Conservation (phyloP, 2,329 filamentous ascomycete species). For the Rutstroemia sp. region DNA sequence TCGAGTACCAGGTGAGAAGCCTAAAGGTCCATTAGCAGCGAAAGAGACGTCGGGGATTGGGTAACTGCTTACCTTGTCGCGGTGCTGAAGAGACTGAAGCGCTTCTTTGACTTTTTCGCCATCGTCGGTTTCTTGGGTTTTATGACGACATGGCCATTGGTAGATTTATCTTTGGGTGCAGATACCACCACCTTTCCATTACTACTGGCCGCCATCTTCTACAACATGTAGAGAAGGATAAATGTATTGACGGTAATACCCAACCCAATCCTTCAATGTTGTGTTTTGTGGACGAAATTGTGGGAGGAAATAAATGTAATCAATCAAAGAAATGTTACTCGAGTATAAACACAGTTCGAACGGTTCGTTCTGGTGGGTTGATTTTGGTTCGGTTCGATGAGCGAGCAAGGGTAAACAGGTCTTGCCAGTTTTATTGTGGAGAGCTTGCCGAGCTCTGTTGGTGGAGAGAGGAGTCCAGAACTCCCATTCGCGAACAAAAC, state of each 20-base stretch:
- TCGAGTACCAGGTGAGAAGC: slow-evolving; percentile 76
- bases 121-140: slow-evolving; percentile 28
- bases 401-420: no score
- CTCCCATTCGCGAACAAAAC: no score
- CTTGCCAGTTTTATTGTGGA: no score
- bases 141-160: slow-evolving; percentile 33
- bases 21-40: slow-evolving; percentile 37
- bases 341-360: no score
- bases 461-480: no score
- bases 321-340: no score
- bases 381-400: no score
- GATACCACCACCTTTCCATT: slow-evolving; percentile 32
- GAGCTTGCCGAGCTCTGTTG: no score
- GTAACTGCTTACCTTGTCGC: slow-evolving; percentile 43
- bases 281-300: slow-evolving; percentile 2
- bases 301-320: not conserved
- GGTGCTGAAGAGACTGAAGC: slow-evolving; percentile 38
- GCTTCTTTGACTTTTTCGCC: slow-evolving; percentile 16
- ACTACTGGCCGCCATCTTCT: slow-evolving; percentile 32
- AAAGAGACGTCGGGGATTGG: not conserved
- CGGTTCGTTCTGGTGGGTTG: no score
- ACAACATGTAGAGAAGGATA: slow-evolving; percentile 17
- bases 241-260: not conserved
- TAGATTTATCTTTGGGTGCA: slow-evolving; percentile 30
- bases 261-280: not conserved